Conservation (phyloP, 1,139 yeast species). For the Zygosaccharomyces pseudobailii region DNA sequence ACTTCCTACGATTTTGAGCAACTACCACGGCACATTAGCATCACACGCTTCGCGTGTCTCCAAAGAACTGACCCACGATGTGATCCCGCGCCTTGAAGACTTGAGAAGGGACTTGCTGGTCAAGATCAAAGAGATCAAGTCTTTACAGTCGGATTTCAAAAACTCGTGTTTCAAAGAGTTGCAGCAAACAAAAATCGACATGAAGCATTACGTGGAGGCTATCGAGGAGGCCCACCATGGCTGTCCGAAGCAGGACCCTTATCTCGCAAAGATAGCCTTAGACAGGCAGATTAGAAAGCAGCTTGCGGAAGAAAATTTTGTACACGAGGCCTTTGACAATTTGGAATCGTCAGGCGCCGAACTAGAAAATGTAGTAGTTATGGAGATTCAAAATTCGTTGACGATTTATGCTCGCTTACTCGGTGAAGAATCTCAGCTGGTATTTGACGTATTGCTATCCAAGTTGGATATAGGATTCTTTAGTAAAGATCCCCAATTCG, state of each 20-base stretch:
- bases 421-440: constrained; percentile 64
- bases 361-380: constrained; percentile 80
- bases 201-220: constrained; percentile 46
- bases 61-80: constrained; percentile 61
- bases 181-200: constrained; percentile 52
- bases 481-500: constrained; percentile 70
- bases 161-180: constrained; percentile 68
- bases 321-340: constrained; percentile 84
- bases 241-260: constrained; percentile 60
- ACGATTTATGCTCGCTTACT: constrained; percentile 64
- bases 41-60: constrained; percentile 60
- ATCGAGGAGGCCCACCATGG: constrained; percentile 40
- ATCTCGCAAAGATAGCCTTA: constrained; percentile 60
- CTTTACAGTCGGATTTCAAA: constrained; percentile 76
- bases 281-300: constrained; percentile 77
- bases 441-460: constrained; percentile 60
- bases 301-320: constrained; percentile 74
- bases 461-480: constrained; percentile 70
- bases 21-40: constrained; percentile 72
- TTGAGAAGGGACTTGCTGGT: constrained; percentile 74
- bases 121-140: constrained; percentile 82
- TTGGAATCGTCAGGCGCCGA: constrained; percentile 85
- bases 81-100: constrained; percentile 83
- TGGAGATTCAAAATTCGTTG: constrained; percentile 79
- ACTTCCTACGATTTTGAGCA: constrained; percentile 66